These are phyloP conservation scores for Pseudogymnoascus sp. DNA, from an alignment of 2,329 filamentous ascomycete species.

Conservation along the genomic window DNA sequence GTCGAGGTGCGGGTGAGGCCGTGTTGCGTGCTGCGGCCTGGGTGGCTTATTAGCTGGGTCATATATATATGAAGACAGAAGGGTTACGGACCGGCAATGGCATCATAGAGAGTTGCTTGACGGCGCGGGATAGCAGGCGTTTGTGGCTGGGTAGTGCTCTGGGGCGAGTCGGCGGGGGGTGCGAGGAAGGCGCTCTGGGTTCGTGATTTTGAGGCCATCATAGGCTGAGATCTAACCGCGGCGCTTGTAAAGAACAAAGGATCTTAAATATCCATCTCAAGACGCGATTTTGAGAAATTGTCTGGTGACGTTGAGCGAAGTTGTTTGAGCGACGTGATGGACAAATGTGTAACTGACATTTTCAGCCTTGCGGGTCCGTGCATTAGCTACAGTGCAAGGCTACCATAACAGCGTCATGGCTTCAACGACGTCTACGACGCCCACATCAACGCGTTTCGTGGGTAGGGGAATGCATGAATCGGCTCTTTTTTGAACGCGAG, in stretches of 20 bases:
- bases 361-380: slow-evolving; percentile 3
- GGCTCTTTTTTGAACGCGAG: slow-evolving; percentile 68
- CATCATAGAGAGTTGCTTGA: slow-evolving; percentile 60
- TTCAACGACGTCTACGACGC: background rate
- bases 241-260: background rate
- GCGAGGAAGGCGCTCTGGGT: slow-evolving; percentile 15
- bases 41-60: background rate
- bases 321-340: background rate
- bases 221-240: background rate
- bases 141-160: background rate
- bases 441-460: slow-evolving; percentile 5
- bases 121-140: slow-evolving; percentile 13
- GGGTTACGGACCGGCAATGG: slow-evolving; percentile 54
- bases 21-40: slow-evolving; percentile 20
- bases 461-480: slow-evolving; percentile 62
- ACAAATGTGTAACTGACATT: background rate
- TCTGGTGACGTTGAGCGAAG: background rate
- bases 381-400: background rate
- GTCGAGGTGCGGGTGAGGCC: slow-evolving; percentile 23
- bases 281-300: background rate
- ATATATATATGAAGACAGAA: background rate
- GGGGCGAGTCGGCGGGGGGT: background rate
- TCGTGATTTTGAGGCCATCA: background rate
- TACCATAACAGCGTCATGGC: background rate
- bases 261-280: background rate